Base-by-base conservation (phyloP, 768 basidiomycete genomes). In the Suillus subalutaceus region DNA sequence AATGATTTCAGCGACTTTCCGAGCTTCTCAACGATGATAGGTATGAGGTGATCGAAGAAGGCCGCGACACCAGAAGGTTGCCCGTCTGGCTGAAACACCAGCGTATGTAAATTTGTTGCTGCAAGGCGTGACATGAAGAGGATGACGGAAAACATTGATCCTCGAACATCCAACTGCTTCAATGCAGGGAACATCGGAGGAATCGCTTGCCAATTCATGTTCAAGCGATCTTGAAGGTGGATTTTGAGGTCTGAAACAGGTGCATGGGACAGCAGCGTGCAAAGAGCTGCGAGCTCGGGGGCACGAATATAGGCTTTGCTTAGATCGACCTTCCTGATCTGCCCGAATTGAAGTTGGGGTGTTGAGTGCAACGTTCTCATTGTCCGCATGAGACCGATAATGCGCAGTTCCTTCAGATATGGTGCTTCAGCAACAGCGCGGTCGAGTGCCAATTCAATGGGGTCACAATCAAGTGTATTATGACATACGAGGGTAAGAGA, bases 61-160 rank as follows among this genome's bases (percentile, higher is more conserved):
- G 32, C 37, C 20, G 10, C 12, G 38, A 38, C 26, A 18, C 46
- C n/a, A 44, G 18, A 41, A 35, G 15, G 38, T 44, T 63, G 16
- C 26, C 65, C 37, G 41, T 62, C n/a, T 63, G 61, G 46, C 41
- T 66, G 48, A 52, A 63, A 53, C 35, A 63, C n/a, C 15, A 62
- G 41, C 12, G 46, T n/a, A 46, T 59, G 58, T 9, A 59, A 41
- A n/a, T 52, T 41, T n/a, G 62, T 48, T 9, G 23, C 37, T 4
- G 62, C 38, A 35, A 66, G 62, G 30, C 52, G 65, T 40, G 40
- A 26, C 30, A 66, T 30, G 62, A 66, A 66, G 48, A 63, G 38
- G 8, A 13, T 10, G 38, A 53, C 41, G 23, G 62, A 50, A 46
- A n/a, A 23, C 30, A 63, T 52, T 0, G 61, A 62, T 53, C 65